Evolutionary conservation across 192 early-diverging fungal species (phyloP).

Genomic region (Paraglomus occultum): DNA sequence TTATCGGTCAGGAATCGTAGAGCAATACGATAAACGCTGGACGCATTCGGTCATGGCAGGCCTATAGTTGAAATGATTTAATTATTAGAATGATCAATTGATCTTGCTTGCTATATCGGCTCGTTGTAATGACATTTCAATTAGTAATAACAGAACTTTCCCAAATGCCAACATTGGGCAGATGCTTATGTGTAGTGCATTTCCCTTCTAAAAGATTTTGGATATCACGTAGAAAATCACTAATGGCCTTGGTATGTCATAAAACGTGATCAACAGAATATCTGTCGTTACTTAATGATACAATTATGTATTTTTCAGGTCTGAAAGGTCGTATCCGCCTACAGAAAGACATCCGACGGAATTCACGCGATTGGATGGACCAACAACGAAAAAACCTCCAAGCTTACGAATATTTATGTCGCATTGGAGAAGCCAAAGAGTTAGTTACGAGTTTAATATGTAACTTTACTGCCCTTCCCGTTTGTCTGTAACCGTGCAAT

Average conservation of each 20-base stretch:
- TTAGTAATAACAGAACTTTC: no score
- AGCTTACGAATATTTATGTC: conserved; percentile 99
- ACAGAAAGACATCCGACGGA: conserved; percentile 38
- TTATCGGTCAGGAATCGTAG: neutral
- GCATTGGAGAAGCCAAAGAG: conserved; percentile 99
- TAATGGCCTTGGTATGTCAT: conserved; percentile 5
- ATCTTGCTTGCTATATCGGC: no score
- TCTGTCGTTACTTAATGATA: neutral
- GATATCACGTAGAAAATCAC: no score
- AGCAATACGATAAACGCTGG: neutral
- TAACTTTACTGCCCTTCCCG: neutral
- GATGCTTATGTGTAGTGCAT: no score
- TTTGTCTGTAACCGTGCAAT: neutral
- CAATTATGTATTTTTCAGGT: conserved; percentile 27
- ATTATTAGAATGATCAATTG: no score
- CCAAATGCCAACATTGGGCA: no score
- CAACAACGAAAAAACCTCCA: conserved; percentile 81
- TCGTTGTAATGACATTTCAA: no score
- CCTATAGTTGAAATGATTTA: no score
- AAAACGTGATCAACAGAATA: neutral
- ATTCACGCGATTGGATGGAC: conserved; percentile 80
- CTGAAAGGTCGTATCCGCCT: conserved; percentile 49
- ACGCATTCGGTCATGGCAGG: no score
- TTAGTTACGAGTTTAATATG: conserved; percentile 43
- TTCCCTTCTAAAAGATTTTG: no score